Percentiles rank a stretch among this genome's conserved stretches.
Evolutionary conservation across 768 basidiomycete genomes (phyloP).

Genomic region (Piloderma croceum): DNA sequence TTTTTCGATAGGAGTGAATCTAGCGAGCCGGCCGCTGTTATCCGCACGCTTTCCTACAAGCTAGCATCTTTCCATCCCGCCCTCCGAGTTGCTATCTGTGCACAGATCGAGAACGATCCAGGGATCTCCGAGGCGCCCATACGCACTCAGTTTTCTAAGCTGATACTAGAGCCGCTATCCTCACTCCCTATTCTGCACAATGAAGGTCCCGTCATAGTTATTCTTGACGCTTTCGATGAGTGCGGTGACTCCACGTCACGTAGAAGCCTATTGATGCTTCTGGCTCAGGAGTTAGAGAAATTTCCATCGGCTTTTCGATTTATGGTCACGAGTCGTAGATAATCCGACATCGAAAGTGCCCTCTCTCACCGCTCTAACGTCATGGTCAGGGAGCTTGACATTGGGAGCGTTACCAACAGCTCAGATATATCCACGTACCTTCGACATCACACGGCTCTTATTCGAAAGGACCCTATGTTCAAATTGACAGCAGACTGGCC

Average conservation of each 20-base stretch:
- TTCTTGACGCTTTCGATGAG: constrained; percentile 30
- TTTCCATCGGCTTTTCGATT: constrained; percentile 25
- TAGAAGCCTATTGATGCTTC: constrained; percentile 20
- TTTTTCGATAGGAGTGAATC: constrained; percentile 29
- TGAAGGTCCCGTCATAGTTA: constrained; percentile 20
- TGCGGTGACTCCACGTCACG: constrained; percentile 20
- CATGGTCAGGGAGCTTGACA: neutral
- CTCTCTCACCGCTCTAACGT: constrained; percentile 13
- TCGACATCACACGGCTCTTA: neutral
- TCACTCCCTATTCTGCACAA: neutral
- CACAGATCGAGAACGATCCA: constrained; percentile 20
- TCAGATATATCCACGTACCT: neutral
- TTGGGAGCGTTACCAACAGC: neutral
- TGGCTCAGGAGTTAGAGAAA: constrained; percentile 18
- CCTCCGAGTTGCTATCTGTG: constrained; percentile 21
- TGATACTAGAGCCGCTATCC: neutral
- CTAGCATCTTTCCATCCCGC: constrained; percentile 28
- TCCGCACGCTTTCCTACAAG: constrained; percentile 31
- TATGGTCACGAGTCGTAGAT: constrained; percentile 26
- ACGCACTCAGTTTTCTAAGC: neutral
- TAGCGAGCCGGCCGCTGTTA: constrained; percentile 24
- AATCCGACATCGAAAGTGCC: constrained; percentile 21
- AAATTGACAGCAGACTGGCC: constrained; percentile 21
- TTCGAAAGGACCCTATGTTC: neutral
- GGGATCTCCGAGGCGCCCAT: neutral